These are phyloP conservation scores for Cyclotella cryptica DNA, from an alignment of 108 stramenopile genomes.

Conservation along the genomic window DNA sequence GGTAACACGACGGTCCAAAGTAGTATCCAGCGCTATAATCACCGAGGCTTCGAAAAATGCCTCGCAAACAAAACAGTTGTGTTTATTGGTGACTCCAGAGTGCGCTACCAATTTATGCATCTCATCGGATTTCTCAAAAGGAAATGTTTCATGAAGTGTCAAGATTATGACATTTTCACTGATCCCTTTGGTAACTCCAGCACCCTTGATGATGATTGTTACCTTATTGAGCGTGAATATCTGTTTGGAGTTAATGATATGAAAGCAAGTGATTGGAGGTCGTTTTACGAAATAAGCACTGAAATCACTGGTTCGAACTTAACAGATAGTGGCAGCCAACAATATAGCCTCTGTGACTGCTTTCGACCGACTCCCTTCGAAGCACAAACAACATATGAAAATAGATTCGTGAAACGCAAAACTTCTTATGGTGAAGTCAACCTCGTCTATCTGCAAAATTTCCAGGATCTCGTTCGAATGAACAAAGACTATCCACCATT, in stretches of 20 bases:
- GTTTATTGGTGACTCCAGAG: conserved; percentile 25
- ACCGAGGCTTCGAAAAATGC: conserved; percentile 22
- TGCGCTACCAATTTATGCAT: conserved; percentile 31
- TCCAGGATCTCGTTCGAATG: background rate
- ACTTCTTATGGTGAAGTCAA: conserved; percentile 31
- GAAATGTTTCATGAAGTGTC: conserved; percentile 19
- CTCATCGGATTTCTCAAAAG: conserved; percentile 12
- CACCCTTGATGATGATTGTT: conserved; percentile 9
- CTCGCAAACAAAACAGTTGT: conserved; percentile 20
- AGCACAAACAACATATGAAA: conserved; percentile 18
- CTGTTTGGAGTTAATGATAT: background rate
- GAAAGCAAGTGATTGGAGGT: background rate
- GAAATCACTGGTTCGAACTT: background rate
- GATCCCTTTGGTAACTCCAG: background rate
- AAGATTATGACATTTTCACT: background rate
- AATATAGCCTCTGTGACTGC: conserved; percentile 24
- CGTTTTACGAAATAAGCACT: background rate
- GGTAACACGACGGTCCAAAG: conserved; percentile 3
- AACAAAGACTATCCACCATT: conserved; percentile 6
- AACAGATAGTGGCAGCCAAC: background rate
- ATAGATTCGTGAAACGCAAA: conserved; percentile 16
- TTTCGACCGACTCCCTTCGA: too few species aligned
- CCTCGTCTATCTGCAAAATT: conserved; percentile 18
- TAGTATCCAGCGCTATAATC: conserved; percentile 21
- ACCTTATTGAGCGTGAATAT: background rate